Conservation (phyloP, 2,329 filamentous ascomycete genomes). For the Colletotrichum magnum region DNA sequence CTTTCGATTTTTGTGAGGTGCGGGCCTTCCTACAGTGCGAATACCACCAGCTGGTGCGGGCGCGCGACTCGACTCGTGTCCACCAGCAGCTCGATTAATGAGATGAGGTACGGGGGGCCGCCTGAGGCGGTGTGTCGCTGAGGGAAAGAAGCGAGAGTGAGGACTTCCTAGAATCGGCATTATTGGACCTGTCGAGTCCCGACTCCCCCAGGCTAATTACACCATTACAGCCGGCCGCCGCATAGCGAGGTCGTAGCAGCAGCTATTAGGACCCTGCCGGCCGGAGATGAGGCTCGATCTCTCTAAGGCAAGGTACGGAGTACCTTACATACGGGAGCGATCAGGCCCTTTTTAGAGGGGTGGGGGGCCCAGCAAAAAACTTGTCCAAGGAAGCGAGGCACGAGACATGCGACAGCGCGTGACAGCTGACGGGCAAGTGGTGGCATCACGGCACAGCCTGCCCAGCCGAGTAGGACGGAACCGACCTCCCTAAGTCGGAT, state of each 20-base stretch:
- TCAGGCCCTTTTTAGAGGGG: no score
- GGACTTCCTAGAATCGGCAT: conserved; percentile 30
- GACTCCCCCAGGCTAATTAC: conserved; percentile 27
- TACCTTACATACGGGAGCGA: no score
- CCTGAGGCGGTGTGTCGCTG: conserved; percentile 35
- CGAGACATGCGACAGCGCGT: conserved; percentile 1
- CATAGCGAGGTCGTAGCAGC: conserved; percentile 18
- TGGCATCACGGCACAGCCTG: conserved; percentile 13
- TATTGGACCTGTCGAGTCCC: conserved; percentile 12
- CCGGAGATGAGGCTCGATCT: conserved; percentile 37
- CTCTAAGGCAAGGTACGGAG: background rate
- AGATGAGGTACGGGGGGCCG: conserved; percentile 7
- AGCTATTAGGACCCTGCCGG: conserved; percentile 12
- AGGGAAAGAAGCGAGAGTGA: conserved; percentile 34
- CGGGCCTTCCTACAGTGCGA: conserved; percentile 28
- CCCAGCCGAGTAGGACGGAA: background rate
- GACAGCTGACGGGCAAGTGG: conserved; percentile 16
- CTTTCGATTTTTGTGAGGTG: conserved; percentile 27
- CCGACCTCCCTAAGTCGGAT: no score
- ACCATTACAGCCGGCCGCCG: conserved; percentile 6
- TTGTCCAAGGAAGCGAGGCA: no score
- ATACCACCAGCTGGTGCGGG: background rate
- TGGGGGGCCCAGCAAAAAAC: background rate
- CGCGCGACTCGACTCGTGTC: conserved; percentile 8
- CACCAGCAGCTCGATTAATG: conserved; percentile 28